These are phyloP conservation scores for Eutypa lata DNA, from an alignment of 2,329 filamentous ascomycete species.

Conservation along the genomic window DNA sequence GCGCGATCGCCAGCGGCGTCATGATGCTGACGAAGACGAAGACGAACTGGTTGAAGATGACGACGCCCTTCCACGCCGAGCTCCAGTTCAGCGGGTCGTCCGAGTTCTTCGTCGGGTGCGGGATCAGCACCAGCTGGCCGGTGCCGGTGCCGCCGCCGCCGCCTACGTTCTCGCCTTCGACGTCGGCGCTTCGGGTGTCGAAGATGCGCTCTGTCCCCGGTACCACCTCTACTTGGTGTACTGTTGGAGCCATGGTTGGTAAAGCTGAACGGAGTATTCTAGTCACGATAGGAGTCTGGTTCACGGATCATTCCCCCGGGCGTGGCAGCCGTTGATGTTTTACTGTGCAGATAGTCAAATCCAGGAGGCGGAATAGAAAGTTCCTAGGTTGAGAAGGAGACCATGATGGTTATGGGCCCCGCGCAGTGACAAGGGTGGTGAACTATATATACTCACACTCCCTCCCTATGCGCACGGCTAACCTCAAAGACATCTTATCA, in stretches of 20 bases:
- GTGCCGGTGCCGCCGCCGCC: not conserved
- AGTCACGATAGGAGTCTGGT: too few relatives aligned
- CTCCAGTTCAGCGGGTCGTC: conserved; percentile 32
- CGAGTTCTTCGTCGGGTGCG: conserved; percentile 17
- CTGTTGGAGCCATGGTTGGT: not conserved
- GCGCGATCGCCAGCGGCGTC: conserved; percentile 32
- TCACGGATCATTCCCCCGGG: too few relatives aligned
- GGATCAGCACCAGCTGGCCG: conserved; percentile 20
- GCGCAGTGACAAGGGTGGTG: too few relatives aligned
- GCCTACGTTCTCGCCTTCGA: not conserved
- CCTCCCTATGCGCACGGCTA: too few relatives aligned
- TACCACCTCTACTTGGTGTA: conserved; percentile 2
- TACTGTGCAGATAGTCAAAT: too few relatives aligned
- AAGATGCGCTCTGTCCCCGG: conserved; percentile 21
- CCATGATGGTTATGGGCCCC: too few relatives aligned
- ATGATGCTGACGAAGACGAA: conserved; percentile 34
- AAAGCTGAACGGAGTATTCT: too few relatives aligned
- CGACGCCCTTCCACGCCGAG: conserved; percentile 25
- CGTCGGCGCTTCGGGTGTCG: conserved; percentile 2
- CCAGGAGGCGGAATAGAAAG: too few relatives aligned
- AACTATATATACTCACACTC: too few relatives aligned
- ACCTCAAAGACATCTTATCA: too few relatives aligned
- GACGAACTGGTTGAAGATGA: conserved; percentile 30
- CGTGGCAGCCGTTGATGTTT: too few relatives aligned
- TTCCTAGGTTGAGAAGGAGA: too few relatives aligned